Base-by-base conservation (phyloP, 139 green algal species). In the Chlorella sp. region DNA sequence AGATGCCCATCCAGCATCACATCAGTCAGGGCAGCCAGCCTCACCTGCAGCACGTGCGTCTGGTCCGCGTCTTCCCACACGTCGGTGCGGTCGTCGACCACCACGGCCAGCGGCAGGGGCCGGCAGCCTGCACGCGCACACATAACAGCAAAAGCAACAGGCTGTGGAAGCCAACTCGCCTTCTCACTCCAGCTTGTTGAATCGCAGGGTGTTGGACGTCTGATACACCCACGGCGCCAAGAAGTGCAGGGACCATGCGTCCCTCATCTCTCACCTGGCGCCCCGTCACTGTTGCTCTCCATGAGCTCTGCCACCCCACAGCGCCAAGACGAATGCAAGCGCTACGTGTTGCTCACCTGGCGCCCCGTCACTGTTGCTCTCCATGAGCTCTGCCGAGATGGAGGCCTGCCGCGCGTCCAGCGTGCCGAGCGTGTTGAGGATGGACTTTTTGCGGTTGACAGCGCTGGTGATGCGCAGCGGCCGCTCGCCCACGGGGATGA, bases 51-150 rank as follows among this genome's bases (percentile, higher is more conserved):
- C 50, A 95, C 68, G 61, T 86, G 75, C 22, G 70, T 55, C n/a
- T 83, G 87, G 67, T 78, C 79, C 2, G 61, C 63, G 3, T 77
- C 65, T 36, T 92, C 87, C 90, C 90, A 95, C 35, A 97, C 91
- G 50, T 97, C 92, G 23, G 85, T 31, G 0, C 89, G 77, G 79
- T 97, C 92, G 71, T 97, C 92, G 24, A 95, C 72, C 5, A 94
- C 86, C 2, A 93, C 71, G 0, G 88, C 87, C 67, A 96, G 80
- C 17, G 88, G 87, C 80, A 94, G 35, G 20, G 33, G 35, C 35
- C 30, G 22, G 35, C 29, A 31, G 35, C 23, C 65, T 71, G 35
- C 65, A 34, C 27, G 30, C 27, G 31, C 62, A n/a, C n/a, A n/a
- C n/a, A n/a, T n/a, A n/a, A n/a, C n/a, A n/a, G n/a, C n/a, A n/a